Base-by-base conservation (phyloP, 352 stramenopile species). In the Phytophthora aleatoria region DNA sequence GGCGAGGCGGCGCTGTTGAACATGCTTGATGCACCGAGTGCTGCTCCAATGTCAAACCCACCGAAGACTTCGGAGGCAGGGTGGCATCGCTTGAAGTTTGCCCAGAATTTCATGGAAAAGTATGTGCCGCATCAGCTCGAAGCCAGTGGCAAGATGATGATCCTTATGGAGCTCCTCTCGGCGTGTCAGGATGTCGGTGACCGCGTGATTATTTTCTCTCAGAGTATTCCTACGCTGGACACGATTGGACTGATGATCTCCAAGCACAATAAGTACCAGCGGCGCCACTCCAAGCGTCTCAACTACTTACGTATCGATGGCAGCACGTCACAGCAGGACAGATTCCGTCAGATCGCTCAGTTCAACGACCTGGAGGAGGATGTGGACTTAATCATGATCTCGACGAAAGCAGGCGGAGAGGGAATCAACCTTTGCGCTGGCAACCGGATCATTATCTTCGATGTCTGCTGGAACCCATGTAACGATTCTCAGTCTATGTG, bases 401-500 rank as follows among this genome's bases (percentile, higher is more conserved):
- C 85, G 11, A 95, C 89, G 0, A 94, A 94, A 66, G 89, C 89
- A 41, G 89, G 89, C 4, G 89, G 89, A 24, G 89, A 95, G 74
- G 87, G 87, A 20, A 90, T 97, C 15, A 97, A 97, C 61, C 57
- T 97, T 57, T 93, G 86, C 33, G 89, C 83, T 3, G 91, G 88
- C 33, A 97, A 96, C 52, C 86, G 91, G 39, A 91, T 97, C 43
- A 83, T 97, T 27, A 95, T 97, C 24, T 97, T 97, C 48, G 91
- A 97, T 50, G 88, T 96, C 2, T 97, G 90, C 49, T 97, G 91
- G 91, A 97, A 97, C 44, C 91, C 91, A 20, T 96, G 89, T 68
- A 92, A 96, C 24, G 91, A 97, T 49, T 88, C 90, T 0, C 86
- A 98, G 73, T 96, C 90, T 3, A 98, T 98, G 91, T 97, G 91